Conservation (phyloP, 345 rosid species). For the Rubroshorea leprosula region DNA sequence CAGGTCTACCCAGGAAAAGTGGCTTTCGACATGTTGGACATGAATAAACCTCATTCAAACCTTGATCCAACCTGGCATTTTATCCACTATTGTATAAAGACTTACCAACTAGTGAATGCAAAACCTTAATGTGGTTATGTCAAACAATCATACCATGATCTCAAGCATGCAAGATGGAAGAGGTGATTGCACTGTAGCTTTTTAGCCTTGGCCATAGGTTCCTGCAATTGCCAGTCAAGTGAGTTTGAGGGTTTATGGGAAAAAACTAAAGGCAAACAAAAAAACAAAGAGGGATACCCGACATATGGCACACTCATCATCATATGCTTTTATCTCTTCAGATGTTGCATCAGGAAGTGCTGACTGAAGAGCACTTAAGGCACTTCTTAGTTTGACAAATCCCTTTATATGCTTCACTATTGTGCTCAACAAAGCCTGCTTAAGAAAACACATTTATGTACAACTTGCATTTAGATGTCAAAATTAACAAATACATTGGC, state of each 20-base stretch:
- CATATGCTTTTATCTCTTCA: constrained; percentile 76
- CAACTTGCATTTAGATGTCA: background rate
- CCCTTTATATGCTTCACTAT: constrained; percentile 87
- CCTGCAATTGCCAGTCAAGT: constrained; percentile 47
- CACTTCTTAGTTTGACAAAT: constrained; percentile 73
- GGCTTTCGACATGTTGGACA: constrained; percentile 99
- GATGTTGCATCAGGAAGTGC: constrained; percentile 98
- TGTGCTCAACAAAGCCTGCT: constrained; percentile 91
- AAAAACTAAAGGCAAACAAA: constrained; percentile 11
- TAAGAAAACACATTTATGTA: background rate
- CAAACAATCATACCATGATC: constrained; percentile 72
- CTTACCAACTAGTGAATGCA: background rate
- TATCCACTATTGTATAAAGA: constrained; percentile 16
- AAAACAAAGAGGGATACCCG: constrained; percentile 56
- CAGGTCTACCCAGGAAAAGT: constrained; percentile 65
- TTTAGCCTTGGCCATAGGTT: constrained; percentile 99
- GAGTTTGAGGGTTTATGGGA: constrained; percentile 12
- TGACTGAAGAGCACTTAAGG: constrained; percentile 87
- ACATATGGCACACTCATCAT: constrained; percentile 99
- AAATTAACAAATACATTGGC: background rate
- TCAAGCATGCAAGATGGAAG: constrained; percentile 94
- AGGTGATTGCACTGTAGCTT: constrained; percentile 87
- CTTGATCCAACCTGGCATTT: constrained; percentile 94
- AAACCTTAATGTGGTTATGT: constrained; percentile 7
- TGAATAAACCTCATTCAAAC: constrained; percentile 85